These are phyloP conservation scores for Termitomyces sp. DNA, from an alignment of 768 basidiomycete species.

Conservation along the genomic window DNA sequence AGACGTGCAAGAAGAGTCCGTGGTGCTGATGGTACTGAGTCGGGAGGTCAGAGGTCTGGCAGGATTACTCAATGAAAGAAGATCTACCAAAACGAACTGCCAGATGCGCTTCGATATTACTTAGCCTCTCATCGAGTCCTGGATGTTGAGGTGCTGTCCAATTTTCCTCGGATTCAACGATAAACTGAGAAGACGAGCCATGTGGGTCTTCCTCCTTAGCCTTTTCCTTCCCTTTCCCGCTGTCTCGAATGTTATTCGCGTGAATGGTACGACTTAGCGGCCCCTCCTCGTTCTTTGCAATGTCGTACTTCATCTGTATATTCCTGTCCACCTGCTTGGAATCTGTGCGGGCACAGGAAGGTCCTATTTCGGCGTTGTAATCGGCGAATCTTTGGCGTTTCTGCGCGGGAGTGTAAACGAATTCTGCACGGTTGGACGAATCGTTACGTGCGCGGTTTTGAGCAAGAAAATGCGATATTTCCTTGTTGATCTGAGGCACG, in stretches of 20 bases:
- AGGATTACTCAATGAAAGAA: neutral
- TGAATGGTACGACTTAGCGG: conserved; percentile 57
- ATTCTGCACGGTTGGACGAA: conserved; percentile 72
- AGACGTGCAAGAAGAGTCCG: conserved; percentile 58
- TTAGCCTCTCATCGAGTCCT: conserved; percentile 57
- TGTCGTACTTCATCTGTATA: conserved; percentile 81
- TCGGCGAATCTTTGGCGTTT: conserved; percentile 41
- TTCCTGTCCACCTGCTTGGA: conserved; percentile 68
- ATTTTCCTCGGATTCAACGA: conserved; percentile 10
- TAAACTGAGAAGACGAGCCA: conserved; percentile 1
- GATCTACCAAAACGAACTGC: conserved; percentile 67
- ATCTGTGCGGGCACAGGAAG: conserved; percentile 71
- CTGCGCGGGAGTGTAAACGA: conserved; percentile 53
- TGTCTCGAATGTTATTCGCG: conserved; percentile 2
- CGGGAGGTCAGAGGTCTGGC: neutral
- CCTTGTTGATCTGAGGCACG: conserved; percentile 51
- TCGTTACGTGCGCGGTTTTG: conserved; percentile 67
- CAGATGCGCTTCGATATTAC: conserved; percentile 65
- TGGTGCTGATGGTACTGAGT: conserved; percentile 40
- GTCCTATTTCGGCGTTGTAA: conserved; percentile 10
- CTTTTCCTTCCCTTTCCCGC: conserved; percentile 12
- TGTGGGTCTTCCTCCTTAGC: neutral
- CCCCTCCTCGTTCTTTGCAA: conserved; percentile 79
- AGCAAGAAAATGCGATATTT: conserved; percentile 68
- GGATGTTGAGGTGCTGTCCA: conserved; percentile 44